Evolutionary conservation across 352 stramenopile species (phyloP).

Genomic region (Phytopythium sindhum): DNA sequence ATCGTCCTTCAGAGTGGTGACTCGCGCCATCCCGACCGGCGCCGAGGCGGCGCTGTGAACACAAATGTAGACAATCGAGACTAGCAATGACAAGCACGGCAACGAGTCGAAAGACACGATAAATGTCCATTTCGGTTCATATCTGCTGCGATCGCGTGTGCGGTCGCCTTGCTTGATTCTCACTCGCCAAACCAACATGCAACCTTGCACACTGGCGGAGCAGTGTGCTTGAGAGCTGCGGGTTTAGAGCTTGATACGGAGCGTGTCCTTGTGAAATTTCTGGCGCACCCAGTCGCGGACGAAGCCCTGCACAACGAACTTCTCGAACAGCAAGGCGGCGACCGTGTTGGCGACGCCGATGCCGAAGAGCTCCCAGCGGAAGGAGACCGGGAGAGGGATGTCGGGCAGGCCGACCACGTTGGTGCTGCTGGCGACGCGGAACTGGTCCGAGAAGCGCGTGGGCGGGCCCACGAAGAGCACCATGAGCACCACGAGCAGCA

Average conservation of each 20-base stretch:
- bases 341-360: conserved; percentile 56
- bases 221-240: too few species aligned
- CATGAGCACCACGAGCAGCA: conserved; percentile 51
- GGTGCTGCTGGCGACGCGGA: conserved; percentile 69
- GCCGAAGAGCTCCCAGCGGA: conserved; percentile 64
- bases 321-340: conserved; percentile 52
- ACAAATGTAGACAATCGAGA: background rate
- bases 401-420: conserved; percentile 67
- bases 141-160: background rate
- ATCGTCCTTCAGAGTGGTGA: conserved; percentile 3
- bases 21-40: conserved; percentile 7
- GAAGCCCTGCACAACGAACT: conserved; percentile 60
- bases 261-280: conserved; percentile 62
- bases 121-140: conserved; percentile 5
- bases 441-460: conserved; percentile 58
- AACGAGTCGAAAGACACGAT: background rate
- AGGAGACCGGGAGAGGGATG: conserved; percentile 55
- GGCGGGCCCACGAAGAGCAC: conserved; percentile 56
- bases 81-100: background rate
- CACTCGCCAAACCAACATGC: background rate
- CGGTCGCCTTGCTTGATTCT: background rate
- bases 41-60: background rate
- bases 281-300: conserved; percentile 61
- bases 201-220: too few species aligned
- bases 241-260: conserved; percentile 61